Evolutionary conservation across 345 rosid genomes (phyloP), one percentile per base, ranked within the genome.

Genomic region (Arabis hirsuta): DNA sequence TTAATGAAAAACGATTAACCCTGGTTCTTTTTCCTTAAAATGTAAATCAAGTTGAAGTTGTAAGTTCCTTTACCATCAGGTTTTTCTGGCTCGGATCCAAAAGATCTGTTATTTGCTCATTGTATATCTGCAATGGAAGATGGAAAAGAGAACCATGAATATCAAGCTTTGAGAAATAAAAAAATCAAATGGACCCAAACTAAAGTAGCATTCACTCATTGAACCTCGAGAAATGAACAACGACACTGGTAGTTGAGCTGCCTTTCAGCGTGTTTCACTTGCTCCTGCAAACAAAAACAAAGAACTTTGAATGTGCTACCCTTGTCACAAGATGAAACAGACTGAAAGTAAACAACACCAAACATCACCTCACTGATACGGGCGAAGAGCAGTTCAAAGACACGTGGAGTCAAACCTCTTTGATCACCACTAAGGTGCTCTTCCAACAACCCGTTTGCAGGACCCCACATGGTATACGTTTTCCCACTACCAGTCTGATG

Each of bases 391-490:
- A 76, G 68, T 65, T 90, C 84, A 67, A 96, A 87, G 57, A 96
- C 92, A 51, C 96, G 94, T 26, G 99, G 97, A 48, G 98, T 90
- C 73, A 95, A 81, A 71, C 99, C 98, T 83, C 86, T 96, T 57
- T 88, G 86, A 63, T 85, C 96, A 76, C 86, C 73, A 3, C 80
- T 85, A 58, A 82, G 73, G 53, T 81, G 80, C 53, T 84, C 90
- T 76, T 87, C 92, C 72, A 73, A 77, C 74, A 92, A 79, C 42
- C 90, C 92, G 24, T 92, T 89, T 71, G 94, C 82, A 62, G 99
- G 97, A 58, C 98, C 99, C 99, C 98, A 95, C 84, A 95, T 92
- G 4, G 98, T 95, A 76, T 88, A 95, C 9, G 98, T 95, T 80
- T 95, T 95, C 56, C 99, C 98, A 53, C 99, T 95, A 55, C 99